Percentiles rank a stretch among this genome's conserved stretches.
phyloP scores from a whole-genome alignment of 2,329 filamentous ascomycete genomes.

The Colletotrichum abscissum region DNA sequence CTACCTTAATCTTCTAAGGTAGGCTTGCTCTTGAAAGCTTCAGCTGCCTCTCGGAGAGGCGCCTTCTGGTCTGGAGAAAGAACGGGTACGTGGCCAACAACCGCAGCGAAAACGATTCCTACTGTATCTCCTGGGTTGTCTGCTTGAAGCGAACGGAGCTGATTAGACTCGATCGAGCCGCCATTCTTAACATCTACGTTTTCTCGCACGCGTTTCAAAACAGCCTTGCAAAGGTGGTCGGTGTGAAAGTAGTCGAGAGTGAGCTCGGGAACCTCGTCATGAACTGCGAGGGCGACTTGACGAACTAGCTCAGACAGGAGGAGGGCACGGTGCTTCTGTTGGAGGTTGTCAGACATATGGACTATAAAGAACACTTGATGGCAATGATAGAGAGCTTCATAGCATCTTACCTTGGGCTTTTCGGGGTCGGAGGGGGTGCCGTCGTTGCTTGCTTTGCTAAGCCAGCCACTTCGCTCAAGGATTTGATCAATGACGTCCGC shows the following conservation, averaged over 20 bases:
- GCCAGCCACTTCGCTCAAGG: slow-evolving; percentile 1
- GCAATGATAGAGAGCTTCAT: neutral
- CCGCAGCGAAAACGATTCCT: slow-evolving; percentile 2
- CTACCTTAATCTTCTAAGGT: neutral
- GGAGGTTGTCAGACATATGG: too few species aligned
- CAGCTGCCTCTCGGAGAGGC: neutral
- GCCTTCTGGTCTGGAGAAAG: neutral
- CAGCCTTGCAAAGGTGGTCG: neutral
- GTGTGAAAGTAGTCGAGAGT: slow-evolving; percentile 5
- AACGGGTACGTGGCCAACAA: neutral
- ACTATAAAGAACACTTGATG: too few species aligned
- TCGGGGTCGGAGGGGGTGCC: neutral
- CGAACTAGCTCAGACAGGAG: neutral
- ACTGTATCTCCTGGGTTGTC: slow-evolving; percentile 5
- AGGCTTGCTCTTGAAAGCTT: neutral
- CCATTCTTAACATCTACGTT: neutral
- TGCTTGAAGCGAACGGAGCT: neutral
- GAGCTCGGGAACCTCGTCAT: slow-evolving; percentile 3
- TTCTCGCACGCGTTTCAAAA: slow-evolving; percentile 5
- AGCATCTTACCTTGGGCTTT: neutral
- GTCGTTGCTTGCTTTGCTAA: neutral
- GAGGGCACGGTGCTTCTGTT: neutral
- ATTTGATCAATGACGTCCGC: slow-evolving; percentile 10
- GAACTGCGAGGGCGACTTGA: neutral
- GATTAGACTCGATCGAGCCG: neutral